Evolutionary conservation across 148 eudicot genomes (phyloP), one percentile per base, ranked within the genome.

Genomic region (Suaeda aralocaspica): DNA sequence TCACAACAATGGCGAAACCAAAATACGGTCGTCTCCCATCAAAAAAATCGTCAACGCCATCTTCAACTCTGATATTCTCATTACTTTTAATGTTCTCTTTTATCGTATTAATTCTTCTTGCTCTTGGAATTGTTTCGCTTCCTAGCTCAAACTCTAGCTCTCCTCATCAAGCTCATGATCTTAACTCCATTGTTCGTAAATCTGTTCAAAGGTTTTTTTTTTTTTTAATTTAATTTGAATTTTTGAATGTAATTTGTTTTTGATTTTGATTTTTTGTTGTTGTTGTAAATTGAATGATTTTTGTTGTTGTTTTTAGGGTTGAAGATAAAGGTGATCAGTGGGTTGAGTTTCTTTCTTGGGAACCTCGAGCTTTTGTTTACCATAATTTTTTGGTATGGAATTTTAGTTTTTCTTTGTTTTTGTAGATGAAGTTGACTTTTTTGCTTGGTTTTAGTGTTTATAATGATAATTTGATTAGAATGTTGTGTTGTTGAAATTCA

Each of bases 281-380:
- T n/a, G n/a, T n/a, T n/a, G n/a, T n/a, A n/a, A n/a, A n/a, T n/a
- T n/a, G n/a, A 10, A 60, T 41, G 50, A 44, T 28, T 72, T 26
- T 30, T 68, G n/a, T 42, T 73, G 5, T 36, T 36, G 5, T 36
- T 73, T 9, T 64, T 79, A 82, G 91, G 65, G 77, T 44, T 64
- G 82, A 85, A 60, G 89, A 73, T 51, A 83, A 78, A 60, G 76
- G 69, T 67, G 84, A 90, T 57, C 90, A 80, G 67, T 93, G 96
- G 98, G 89, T 85, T 79, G 96, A 93, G 76, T 70, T 87, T 13
- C 76, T 93, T 46, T 93, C 98, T 58, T 93, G 96, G 98, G 94
- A 93, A 80, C 98, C 98, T 14, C 78, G 98, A 83, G 98, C 98
- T 64, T 78, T 72, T 62, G 66, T 93, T 72, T 93, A 85, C 70